Percentiles rank a stretch among this genome's conserved stretches.
Evolutionary conservation across 306 rosid genomes (phyloP).

Genomic region (Biancaea sappan): DNA sequence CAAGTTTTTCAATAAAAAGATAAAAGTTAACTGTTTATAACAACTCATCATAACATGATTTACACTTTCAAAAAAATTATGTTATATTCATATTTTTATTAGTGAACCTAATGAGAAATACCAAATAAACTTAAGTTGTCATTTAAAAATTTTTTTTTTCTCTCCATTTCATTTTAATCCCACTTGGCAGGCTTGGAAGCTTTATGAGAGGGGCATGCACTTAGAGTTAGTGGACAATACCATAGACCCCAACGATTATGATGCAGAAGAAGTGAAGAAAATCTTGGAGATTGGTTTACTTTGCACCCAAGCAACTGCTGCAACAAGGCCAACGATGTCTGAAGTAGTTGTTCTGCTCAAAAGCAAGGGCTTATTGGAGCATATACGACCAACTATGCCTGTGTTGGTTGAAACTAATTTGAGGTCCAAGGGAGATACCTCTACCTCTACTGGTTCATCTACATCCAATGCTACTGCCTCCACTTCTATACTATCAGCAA

Average conservation of each 20-base stretch:
- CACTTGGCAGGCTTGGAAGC: conserved; percentile 45
- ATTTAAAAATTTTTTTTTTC: neutral
- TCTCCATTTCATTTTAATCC: neutral
- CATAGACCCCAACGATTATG: conserved; percentile 35
- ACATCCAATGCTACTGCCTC: conserved; percentile 43
- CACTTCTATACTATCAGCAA: conserved; percentile 30
- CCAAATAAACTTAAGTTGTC: no score
- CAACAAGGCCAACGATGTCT: conserved; percentile 49
- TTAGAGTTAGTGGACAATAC: conserved; percentile 37
- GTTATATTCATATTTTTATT: no score
- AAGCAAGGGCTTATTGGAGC: conserved; percentile 24
- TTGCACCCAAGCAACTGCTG: conserved; percentile 47
- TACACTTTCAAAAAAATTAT: no score
- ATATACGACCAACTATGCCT: conserved; percentile 33
- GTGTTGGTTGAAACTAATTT: conserved; percentile 35
- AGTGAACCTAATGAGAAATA: no score
- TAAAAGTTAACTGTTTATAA: no score
- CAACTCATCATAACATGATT: no score
- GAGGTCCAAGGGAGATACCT: conserved; percentile 23
- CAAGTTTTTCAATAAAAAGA: no score
- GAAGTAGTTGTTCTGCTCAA: conserved; percentile 41
- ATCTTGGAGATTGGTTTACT: conserved; percentile 42
- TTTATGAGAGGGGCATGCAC: conserved; percentile 37
- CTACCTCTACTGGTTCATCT: conserved; percentile 38
- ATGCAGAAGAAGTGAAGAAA: conserved; percentile 36